Conservation (phyloP, 1,284 basidiomycete genomes). For the Salmacisia buchloeana region DNA sequence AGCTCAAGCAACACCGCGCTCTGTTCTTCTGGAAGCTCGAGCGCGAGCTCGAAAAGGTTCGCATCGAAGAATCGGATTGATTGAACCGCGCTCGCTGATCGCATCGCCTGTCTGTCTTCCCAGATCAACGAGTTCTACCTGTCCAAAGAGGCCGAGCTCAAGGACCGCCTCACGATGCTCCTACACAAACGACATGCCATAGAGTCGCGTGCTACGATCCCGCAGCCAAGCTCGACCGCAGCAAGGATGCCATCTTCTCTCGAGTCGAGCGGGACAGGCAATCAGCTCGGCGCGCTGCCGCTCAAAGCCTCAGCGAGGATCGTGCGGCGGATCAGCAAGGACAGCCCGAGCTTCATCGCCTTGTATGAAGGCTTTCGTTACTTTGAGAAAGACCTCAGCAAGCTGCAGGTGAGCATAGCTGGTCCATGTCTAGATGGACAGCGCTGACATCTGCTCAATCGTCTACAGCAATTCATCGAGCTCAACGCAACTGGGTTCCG, state of each 20-base stretch:
- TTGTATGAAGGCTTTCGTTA: constrained; percentile 93
- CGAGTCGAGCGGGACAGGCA: too few relatives aligned
- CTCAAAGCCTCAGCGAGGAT: constrained; percentile 15
- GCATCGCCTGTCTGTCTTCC: not conserved
- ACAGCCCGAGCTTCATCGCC: constrained; percentile 52
- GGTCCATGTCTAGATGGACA: not conserved
- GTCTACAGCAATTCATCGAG: constrained; percentile 82
- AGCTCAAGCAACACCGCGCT: constrained; percentile 71
- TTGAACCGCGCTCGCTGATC: not conserved
- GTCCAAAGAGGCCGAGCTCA: constrained; percentile 93
- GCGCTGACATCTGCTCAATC: not conserved
- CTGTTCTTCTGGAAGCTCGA: constrained; percentile 99
- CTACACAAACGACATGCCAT: constrained; percentile 76
- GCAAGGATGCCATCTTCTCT: too few relatives aligned
- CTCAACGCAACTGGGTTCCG: constrained; percentile 96
- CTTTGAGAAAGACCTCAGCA: constrained; percentile 90
- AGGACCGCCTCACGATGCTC: constrained; percentile 77
- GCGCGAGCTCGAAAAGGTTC: constrained; percentile 93
- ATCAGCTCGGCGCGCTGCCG: too few relatives aligned
- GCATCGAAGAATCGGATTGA: not conserved
- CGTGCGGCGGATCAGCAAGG: constrained; percentile 36
- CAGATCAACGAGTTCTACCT: constrained; percentile 99
- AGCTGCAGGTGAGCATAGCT: constrained; percentile 57
- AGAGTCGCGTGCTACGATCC: constrained; percentile 26
- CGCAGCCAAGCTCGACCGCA: too few relatives aligned